These are phyloP conservation scores for Volvariella surrecta DNA, from an alignment of 1,284 basidiomycete genomes.

Conservation along the genomic window DNA sequence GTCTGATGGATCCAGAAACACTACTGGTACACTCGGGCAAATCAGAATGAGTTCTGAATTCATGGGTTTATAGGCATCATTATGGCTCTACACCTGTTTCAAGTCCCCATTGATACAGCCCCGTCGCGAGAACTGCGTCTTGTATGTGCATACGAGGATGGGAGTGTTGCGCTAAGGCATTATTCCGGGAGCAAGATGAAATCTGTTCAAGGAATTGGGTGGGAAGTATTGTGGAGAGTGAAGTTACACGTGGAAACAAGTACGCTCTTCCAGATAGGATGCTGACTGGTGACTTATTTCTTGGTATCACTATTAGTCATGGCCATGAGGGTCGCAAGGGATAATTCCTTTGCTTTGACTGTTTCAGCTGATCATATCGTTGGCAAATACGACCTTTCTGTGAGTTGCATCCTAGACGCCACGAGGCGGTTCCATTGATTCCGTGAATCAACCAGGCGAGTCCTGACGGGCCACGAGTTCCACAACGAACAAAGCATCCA, in stretches of 20 bases:
- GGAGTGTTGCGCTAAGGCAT: conserved; percentile 58
- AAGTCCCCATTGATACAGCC: conserved; percentile 9
- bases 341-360: conserved; percentile 56
- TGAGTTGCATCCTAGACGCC: too few species aligned
- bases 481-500: conserved; percentile 63
- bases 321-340: conserved; percentile 69
- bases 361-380: conserved; percentile 82
- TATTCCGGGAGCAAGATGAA: conserved; percentile 31
- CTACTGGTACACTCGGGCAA: conserved; percentile 26
- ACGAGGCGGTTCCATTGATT: too few species aligned
- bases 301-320: conserved; percentile 52
- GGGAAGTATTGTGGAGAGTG: conserved; percentile 62
- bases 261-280: conserved; percentile 27
- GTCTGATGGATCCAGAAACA: conserved; percentile 34
- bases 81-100: conserved; percentile 74
- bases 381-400: conserved; percentile 56
- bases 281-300: neutral
- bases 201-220: conserved; percentile 67
- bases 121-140: conserved; percentile 37
- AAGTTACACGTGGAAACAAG: conserved; percentile 76
- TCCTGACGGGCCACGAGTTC: conserved; percentile 16
- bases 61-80: conserved; percentile 53
- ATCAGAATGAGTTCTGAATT: too few species aligned
- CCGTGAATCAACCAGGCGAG: neutral
- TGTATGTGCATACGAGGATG: conserved; percentile 76